Evolutionary conservation across 495 filamentous ascomycete species (phyloP), one percentile per base, ranked within the genome.

Genomic region (Hypoxylon rickii): DNA sequence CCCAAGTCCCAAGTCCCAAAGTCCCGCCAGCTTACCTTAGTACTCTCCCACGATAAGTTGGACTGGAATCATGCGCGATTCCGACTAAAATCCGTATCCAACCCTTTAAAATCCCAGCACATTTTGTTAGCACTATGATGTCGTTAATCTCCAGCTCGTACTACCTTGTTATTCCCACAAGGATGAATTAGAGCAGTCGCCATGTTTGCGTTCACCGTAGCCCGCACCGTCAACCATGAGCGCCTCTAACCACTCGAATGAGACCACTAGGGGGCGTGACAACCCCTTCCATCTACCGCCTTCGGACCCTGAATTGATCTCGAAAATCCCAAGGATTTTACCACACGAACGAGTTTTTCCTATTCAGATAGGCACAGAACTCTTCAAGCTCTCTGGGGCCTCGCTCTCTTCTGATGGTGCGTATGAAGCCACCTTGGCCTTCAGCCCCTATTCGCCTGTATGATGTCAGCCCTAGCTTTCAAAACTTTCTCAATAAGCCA

Each of bases 371-470:
- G 93, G 93, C 29, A 88, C 86, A 7, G 87, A 96, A 73, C 73
- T 96, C 36, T 97, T 97, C 71, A 87, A 89, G 64, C 80, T 97
- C 33, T 96, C 92, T 0, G 93, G 93, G n/a, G 93, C 93, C 13
- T 96, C 90, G 40, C 83, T 97, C 56, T 92, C 90, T 38, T 96
- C 92, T 43, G 93, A 97, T 84, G 91, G 93, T 97, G 72, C 79
- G 89, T 86, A 56, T 55, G 41, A 48, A 50, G 44, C 29, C 50
- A 16, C 34, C 24, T 33, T 24, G 34, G 40, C 43, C 40, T 29
- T 52, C 34, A 51, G 16, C 41, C 19, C 31, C 45, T 40, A 34
- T 44, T 19, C 31, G 15, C 32, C 20, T 39, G 26, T 34, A 63
- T 62, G 42, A 40, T 39, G 54, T 52, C 55, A 61, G 44, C 55